phyloP scores from a whole-genome alignment of 2,329 filamentous ascomycete species.

The Microcyclosporella mali region DNA sequence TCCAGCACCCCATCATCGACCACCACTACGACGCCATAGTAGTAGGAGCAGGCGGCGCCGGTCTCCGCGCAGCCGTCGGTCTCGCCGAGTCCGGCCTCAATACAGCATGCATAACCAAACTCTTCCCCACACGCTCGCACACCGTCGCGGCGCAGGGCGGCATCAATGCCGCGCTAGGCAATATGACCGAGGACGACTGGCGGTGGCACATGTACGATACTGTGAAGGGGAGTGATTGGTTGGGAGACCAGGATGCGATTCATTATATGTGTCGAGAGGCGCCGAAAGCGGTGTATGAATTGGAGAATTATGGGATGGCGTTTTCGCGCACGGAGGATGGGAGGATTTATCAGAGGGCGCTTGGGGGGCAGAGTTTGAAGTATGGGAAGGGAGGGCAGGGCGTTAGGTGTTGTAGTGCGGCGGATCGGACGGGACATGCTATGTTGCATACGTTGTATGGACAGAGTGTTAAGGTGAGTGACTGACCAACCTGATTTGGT shows the following conservation, averaged over 20 bases:
- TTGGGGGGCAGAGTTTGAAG: slow-evolving; percentile 44
- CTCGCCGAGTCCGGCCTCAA: slow-evolving; percentile 59
- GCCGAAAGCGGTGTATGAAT: slow-evolving; percentile 48
- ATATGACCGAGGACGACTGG: slow-evolving; percentile 53
- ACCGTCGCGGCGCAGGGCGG: slow-evolving; percentile 63
- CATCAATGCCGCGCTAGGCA: slow-evolving; percentile 54
- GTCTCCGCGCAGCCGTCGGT: slow-evolving; percentile 58
- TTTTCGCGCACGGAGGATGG: slow-evolving; percentile 46
- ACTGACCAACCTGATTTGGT: slow-evolving; percentile 39
- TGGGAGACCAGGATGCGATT: slow-evolving; percentile 55
- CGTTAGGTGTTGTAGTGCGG: slow-evolving; percentile 42
- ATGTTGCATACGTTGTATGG: slow-evolving; percentile 48
- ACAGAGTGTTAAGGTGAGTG: slow-evolving; percentile 38
- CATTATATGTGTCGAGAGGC: slow-evolving; percentile 56
- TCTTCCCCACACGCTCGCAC: slow-evolving; percentile 56
- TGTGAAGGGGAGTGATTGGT: slow-evolving; percentile 54
- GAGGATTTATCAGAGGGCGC: slow-evolving; percentile 44
- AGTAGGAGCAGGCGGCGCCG: slow-evolving; percentile 54
- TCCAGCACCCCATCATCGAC: slow-evolving; percentile 88
- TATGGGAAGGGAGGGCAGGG: slow-evolving; percentile 47
- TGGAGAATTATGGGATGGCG: slow-evolving; percentile 51
- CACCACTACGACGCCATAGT: slow-evolving; percentile 76
- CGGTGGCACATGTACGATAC: slow-evolving; percentile 57
- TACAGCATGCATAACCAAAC: slow-evolving; percentile 59
- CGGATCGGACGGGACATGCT: slow-evolving; percentile 46